Conservation (phyloP, 2,329 filamentous ascomycete genomes). For the Mollisiaceae sp. region DNA sequence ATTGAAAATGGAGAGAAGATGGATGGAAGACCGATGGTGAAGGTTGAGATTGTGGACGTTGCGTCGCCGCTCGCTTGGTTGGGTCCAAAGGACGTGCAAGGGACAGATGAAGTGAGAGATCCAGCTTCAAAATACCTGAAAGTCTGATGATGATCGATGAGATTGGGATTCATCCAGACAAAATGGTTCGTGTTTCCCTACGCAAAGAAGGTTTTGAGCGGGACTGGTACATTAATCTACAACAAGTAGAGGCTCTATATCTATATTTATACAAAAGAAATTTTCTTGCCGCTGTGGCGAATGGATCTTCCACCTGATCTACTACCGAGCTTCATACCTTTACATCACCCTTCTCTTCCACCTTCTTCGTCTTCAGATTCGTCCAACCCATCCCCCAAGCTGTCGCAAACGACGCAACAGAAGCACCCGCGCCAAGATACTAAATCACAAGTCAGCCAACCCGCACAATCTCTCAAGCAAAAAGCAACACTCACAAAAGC, state of each 20-base stretch:
- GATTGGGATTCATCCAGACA: too few relatives aligned
- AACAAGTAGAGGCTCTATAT: background rate
- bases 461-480: background rate
- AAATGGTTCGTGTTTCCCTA: background rate
- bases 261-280: background rate
- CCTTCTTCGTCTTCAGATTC: slow-evolving; percentile 23
- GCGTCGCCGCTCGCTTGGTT: too few relatives aligned
- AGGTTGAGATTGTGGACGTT: background rate
- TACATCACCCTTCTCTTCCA: slow-evolving; percentile 3
- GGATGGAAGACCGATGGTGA: background rate
- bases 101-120: background rate
- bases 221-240: background rate
- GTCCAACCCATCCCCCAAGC: slow-evolving; percentile 29
- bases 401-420: slow-evolving; percentile 17
- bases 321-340: background rate
- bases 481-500: slow-evolving; percentile 17
- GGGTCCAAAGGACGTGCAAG: too few relatives aligned
- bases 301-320: background rate
- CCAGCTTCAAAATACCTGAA: too few relatives aligned
- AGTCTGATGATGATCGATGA: too few relatives aligned
- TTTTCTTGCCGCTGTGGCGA: background rate
- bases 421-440: slow-evolving; percentile 25
- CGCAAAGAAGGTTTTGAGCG: background rate
- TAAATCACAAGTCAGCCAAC: background rate
- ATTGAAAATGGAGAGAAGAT: background rate